phyloP scores from a whole-genome alignment of 257 asterid genomes.

The Nicotiana benthamiana region DNA sequence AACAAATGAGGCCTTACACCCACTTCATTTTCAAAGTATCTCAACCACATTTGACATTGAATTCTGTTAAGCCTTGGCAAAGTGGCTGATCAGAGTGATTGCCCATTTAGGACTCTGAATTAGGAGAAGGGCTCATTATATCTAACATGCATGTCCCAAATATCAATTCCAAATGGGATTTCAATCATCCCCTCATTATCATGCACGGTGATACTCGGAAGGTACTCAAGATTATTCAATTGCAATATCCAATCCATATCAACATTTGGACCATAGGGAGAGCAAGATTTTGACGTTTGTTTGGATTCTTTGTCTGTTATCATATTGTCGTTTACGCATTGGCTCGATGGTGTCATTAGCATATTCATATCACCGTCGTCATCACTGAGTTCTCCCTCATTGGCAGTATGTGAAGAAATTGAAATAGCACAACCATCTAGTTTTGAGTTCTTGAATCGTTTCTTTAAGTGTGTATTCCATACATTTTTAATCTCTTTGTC shows the following conservation, averaged over 20 bases:
- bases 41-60: slow-evolving; percentile 35
- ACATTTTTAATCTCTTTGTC: slow-evolving; percentile 82
- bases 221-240: background rate
- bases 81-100: background rate
- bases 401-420: no score
- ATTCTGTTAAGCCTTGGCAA: background rate
- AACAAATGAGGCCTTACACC: no score
- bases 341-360: no score
- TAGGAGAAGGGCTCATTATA: slow-evolving; percentile 8
- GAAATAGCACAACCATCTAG: no score
- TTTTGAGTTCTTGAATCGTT: no score
- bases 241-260: slow-evolving; percentile 1
- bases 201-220: background rate
- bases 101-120: background rate
- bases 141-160: slow-evolving; percentile 41
- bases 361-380: no score
- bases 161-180: slow-evolving; percentile 30
- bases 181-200: slow-evolving; percentile 14
- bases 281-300: slow-evolving; percentile 3
- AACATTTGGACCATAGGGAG: background rate
- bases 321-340: background rate
- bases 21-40: slow-evolving; percentile 43
- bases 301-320: background rate
- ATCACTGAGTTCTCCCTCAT: no score
- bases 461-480: slow-evolving; percentile 77